Base-by-base conservation (phyloP, 2,329 filamentous ascomycete genomes). In the Delphinella strobiligena region DNA sequence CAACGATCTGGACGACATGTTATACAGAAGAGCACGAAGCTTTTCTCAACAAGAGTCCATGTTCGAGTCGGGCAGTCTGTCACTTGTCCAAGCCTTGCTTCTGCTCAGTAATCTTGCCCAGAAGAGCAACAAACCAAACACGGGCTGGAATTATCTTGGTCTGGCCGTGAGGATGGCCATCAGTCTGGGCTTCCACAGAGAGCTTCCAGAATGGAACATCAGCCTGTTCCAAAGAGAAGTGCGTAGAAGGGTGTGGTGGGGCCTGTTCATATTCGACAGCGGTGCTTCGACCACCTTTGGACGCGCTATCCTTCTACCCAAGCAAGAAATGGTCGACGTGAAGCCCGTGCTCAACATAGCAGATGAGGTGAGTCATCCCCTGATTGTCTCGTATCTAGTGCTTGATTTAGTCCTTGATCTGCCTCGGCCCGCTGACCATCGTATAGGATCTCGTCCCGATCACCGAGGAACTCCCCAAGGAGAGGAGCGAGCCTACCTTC, bases 201-300 rank as follows among this genome's bases (percentile, higher is more conserved):
- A 69, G 43, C 68, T 71, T 39, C 60, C 59, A 11, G 59, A 61
- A 8, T 68, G 63, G 63, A 59, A 66, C 31, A 64, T 66, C 24
- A 59, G 60, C 31, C 59, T 65, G 3, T 49, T 60, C 3, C 47
- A 48, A 8, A 53, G 56, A 48, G 57, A 61, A 36, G 54, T 58
- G 10, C 45, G 58, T 15, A 45, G 57, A n/a, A 45, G 58, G 18
- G 52, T 60, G 1, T 60, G 57, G 55, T 61, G 56, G 55, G 49
- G 45, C 2, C 42, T 60, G 2, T 68, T 61, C 42, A 61, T 65
- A 9, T 68, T 70, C 44, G 63, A 65, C 39, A 62, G 61, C 15
- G 68, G 68, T 11, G 68, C 67, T 11, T 61, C 62, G 18, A 64
- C 70, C 37, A 71, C 68, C 0, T 69, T 70, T 45, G 65, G 65